Evolutionary conservation across 495 filamentous ascomycete genomes (phyloP), one percentile per base, ranked within the genome.

Genomic region (Glutinoglossum americanum): DNA sequence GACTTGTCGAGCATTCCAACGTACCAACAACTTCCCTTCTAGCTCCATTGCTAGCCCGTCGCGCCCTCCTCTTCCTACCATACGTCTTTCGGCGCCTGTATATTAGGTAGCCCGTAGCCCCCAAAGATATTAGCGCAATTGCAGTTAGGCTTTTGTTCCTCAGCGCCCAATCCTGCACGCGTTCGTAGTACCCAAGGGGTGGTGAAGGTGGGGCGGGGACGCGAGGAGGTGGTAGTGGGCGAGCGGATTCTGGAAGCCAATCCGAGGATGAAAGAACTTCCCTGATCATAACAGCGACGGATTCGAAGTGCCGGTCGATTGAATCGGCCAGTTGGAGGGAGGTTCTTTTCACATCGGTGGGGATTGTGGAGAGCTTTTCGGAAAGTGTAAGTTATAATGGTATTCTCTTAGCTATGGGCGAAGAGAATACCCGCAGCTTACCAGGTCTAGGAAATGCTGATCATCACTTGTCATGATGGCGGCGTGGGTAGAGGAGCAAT

Each of bases 21-120:
- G 59, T 69, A 76, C 74, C 75, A 41, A 98, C 83, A 30, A 97
- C 89, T 64, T 97, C 92, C 54, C 82, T 79, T 56, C 89, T 74
- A 10, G 85, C 82, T n/a, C 92, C 92, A 71, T 87, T 94, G 15
- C 76, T 73, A 7, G 85, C 84, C 28, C 84, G 76, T 66, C 73
- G 77, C 9, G 89, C 92, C 60, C 84, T 79, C 60, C 89, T 76
- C 63, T 82, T 80, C 67, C 79, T 82, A 6, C 74, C 73, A 61
- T 76, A 67, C 10, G 74, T 66, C 55, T 74, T 80, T 61, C 75
- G 81, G 55, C 71, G 79, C 55, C 79, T 74, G 63, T 80, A 82
- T 25, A 81, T 70, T 58, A 84, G 70, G 54, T 83, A 82, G n/a
- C 74, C 76, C 1, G 77, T 74, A 21, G 82, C 83, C 25, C 85